These are phyloP conservation scores for Davidsoniella virescens DNA, from an alignment of 2,329 filamentous ascomycete genomes.

Conservation along the genomic window DNA sequence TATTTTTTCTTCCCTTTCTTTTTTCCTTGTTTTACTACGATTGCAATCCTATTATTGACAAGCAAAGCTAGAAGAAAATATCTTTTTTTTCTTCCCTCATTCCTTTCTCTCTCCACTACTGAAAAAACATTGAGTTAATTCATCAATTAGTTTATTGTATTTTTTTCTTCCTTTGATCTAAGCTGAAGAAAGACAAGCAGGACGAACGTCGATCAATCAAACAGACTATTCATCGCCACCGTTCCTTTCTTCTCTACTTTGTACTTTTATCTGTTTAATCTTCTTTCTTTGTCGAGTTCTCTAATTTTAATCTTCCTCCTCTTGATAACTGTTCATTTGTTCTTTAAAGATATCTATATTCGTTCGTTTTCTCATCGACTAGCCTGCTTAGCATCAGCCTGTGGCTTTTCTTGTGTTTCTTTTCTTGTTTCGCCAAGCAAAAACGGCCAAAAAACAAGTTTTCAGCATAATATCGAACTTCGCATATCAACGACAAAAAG, in stretches of 20 bases:
- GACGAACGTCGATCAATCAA: neutral
- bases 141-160: too few species aligned
- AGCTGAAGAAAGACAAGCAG: too few species aligned
- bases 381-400: too few species aligned
- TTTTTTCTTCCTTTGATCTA: too few species aligned
- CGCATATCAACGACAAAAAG: neutral
- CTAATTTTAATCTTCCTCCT: neutral
- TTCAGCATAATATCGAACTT: neutral
- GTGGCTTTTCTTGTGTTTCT: neutral
- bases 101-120: too few species aligned
- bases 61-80: too few species aligned
- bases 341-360: neutral
- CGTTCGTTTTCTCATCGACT: neutral
- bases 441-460: neutral
- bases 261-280: neutral
- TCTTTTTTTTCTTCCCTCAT: too few species aligned
- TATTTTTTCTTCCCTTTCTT: neutral
- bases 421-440: neutral
- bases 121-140: too few species aligned
- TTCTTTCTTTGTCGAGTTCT: neutral
- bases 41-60: too few species aligned
- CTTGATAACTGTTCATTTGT: neutral
- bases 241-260: conserved; percentile 5
- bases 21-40: neutral
- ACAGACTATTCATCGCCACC: conserved; percentile 3